Evolutionary conservation across 495 filamentous ascomycete genomes (phyloP).

Genomic region (Neurospora africana): DNA sequence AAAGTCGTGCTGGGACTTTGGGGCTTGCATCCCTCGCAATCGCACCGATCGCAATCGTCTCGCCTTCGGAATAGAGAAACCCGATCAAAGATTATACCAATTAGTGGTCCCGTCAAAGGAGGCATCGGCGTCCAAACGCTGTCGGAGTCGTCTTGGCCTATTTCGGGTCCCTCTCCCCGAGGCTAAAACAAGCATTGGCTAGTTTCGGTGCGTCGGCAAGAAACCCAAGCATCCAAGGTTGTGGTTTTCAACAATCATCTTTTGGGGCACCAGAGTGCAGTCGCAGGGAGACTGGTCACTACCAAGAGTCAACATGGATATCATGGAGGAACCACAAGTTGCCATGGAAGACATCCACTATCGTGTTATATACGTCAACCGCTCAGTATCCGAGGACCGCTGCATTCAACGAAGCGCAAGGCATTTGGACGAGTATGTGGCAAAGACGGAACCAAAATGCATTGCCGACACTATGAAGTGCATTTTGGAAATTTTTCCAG

Average conservation of each 20-base stretch:
- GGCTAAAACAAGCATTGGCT: background rate
- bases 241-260: background rate
- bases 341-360: constrained; percentile 60
- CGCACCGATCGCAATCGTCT: background rate
- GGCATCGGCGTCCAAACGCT: background rate
- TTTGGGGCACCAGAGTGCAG: constrained; percentile 4
- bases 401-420: constrained; percentile 5
- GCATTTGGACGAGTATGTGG: background rate
- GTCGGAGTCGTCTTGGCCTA: background rate
- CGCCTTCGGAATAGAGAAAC: background rate
- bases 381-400: constrained; percentile 54
- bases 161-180: background rate
- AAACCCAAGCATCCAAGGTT: background rate
- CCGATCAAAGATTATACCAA: background rate
- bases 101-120: background rate
- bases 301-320: constrained; percentile 18
- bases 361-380: constrained; percentile 78
- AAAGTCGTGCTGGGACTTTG: background rate
- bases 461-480: constrained; percentile 37
- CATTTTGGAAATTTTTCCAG: constrained; percentile 38
- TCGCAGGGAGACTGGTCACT: constrained; percentile 38
- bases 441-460: constrained; percentile 21
- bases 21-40: background rate
- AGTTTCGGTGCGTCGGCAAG: background rate
- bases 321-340: background rate